Conservation (phyloP, 2,329 filamentous ascomycete genomes). For the Hypoxylon sp. region DNA sequence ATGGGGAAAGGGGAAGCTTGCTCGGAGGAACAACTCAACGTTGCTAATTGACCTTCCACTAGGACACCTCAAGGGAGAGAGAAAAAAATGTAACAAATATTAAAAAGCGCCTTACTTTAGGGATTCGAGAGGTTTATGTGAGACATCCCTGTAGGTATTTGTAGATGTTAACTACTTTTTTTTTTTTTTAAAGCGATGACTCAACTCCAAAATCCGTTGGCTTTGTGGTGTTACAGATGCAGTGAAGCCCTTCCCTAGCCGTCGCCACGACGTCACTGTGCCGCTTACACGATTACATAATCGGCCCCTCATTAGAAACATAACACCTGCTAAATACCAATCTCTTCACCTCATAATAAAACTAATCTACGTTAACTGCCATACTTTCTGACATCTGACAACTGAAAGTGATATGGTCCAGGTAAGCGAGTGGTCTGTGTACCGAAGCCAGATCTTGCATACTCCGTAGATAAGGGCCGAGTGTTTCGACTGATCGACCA, state of each 20-base stretch:
- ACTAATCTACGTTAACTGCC: conserved; percentile 10
- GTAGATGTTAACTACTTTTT: conserved; percentile 16
- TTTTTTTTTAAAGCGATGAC: conserved; percentile 30
- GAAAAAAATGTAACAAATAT: no score
- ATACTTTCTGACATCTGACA: background rate
- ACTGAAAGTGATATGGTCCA: conserved; percentile 17
- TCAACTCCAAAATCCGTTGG: conserved; percentile 33
- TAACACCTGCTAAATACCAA: conserved; percentile 1
- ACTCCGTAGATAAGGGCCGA: conserved; percentile 8
- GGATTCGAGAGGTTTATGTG: background rate
- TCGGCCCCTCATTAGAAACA: conserved; percentile 10
- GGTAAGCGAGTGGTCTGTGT: conserved; percentile 12
- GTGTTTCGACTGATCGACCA: background rate
- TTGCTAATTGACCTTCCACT: conserved; percentile 1
- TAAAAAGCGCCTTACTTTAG: background rate
- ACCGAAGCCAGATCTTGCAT: background rate
- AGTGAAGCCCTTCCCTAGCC: conserved; percentile 9
- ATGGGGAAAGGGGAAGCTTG: conserved; percentile 1
- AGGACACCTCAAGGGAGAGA: background rate
- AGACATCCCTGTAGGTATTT: conserved; percentile 35
- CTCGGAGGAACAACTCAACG: conserved; percentile 11
- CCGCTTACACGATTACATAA: conserved; percentile 30
- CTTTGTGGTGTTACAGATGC: conserved; percentile 1
- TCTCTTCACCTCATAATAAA: conserved; percentile 4
- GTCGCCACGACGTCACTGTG: conserved; percentile 22